phyloP scores from a whole-genome alignment of 129 eudicot genomes.

The Saussurea involucrata region DNA sequence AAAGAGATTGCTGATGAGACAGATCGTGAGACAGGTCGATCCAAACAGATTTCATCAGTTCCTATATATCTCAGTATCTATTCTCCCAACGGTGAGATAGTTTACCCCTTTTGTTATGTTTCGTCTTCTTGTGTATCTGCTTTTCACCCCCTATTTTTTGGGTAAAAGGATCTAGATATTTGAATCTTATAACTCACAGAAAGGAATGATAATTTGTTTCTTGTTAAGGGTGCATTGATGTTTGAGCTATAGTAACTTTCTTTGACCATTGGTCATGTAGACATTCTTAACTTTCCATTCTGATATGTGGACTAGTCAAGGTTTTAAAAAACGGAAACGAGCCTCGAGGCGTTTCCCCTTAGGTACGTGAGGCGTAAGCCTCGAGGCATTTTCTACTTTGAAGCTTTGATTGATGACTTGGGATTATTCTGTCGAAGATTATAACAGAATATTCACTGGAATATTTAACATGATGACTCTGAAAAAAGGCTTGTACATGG shows the following conservation, averaged over 20 bases:
- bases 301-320: constrained; percentile 1
- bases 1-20: constrained; percentile 95
- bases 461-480: not conserved
- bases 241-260: not conserved
- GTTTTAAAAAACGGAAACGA: no score
- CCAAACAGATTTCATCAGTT: constrained; percentile 75
- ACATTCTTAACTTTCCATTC: not conserved
- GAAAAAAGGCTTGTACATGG: not conserved
- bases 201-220: not conserved
- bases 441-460: not conserved
- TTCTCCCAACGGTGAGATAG: constrained; percentile 79
- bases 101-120: not conserved
- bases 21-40: constrained; percentile 93
- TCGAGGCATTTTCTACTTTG: no score
- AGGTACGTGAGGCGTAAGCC: no score
- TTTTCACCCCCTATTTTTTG: not conserved
- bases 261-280: constrained; percentile 3
- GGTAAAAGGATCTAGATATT: not conserved
- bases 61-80: constrained; percentile 94
- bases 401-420: constrained; percentile 7
- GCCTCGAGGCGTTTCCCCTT: no score
- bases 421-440: constrained; percentile 3
- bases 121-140: not conserved
- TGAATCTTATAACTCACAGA: not conserved
- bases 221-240: constrained; percentile 5